These are phyloP conservation scores for Exophiala alcalophila DNA, from an alignment of 2,329 filamentous ascomycete genomes.

Conservation along the genomic window DNA sequence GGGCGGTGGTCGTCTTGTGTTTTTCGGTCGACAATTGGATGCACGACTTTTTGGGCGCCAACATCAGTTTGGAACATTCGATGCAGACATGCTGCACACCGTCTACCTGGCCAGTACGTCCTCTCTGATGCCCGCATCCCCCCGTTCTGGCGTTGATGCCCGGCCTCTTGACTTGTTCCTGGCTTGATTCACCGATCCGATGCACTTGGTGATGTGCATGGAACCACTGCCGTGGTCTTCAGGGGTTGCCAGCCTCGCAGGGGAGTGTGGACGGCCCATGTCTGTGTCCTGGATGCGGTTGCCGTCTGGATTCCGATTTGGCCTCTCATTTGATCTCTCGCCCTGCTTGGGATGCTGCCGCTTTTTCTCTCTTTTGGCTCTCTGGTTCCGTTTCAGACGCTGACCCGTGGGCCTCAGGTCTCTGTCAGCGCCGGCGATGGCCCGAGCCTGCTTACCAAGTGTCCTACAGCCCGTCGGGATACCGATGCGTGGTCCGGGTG, in stretches of 20 bases:
- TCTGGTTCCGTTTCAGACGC: conserved; percentile 11
- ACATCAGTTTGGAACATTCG: conserved; percentile 4
- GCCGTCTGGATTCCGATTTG: background rate
- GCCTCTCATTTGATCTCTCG: background rate
- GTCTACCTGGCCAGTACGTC: conserved; percentile 32
- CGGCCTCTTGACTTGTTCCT: conserved; percentile 5
- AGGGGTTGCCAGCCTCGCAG: conserved; percentile 21
- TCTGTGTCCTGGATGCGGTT: background rate
- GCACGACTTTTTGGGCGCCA: conserved; percentile 23
- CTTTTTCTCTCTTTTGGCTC: conserved; percentile 2
- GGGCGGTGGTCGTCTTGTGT: conserved; percentile 8
- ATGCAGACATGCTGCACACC: conserved; percentile 30
- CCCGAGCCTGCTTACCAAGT: conserved; percentile 82
- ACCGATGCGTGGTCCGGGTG: conserved; percentile 85
- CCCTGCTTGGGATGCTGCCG: background rate
- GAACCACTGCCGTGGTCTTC: conserved; percentile 5
- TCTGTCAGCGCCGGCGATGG: conserved; percentile 94
- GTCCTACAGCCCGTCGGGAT: conserved; percentile 61
- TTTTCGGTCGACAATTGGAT: conserved; percentile 16
- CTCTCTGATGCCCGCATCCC: conserved; percentile 9
- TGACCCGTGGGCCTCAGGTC: conserved; percentile 56
- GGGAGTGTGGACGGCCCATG: background rate
- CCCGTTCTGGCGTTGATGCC: conserved; percentile 14
- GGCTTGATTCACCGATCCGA: conserved; percentile 6
- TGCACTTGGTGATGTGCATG: conserved; percentile 7